phyloP scores from a whole-genome alignment of 306 rosid species.

The Prunus mongolica region DNA sequence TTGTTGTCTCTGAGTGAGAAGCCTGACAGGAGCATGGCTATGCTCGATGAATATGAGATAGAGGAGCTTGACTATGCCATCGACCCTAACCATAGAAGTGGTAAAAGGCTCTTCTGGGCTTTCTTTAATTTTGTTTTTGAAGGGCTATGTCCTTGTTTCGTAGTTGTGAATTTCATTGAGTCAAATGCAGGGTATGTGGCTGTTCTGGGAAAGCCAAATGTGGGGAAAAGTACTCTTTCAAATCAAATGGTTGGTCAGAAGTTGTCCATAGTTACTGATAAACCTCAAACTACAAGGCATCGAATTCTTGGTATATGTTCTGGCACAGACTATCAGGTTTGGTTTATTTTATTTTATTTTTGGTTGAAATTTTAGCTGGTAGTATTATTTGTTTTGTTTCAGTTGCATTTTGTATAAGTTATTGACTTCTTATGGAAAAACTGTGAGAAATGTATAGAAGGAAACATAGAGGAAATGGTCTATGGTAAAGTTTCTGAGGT shows the following conservation, averaged over 20 bases:
- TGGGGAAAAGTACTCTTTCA: slow-evolving; percentile 92
- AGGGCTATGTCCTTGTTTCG: not conserved
- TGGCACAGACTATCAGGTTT: slow-evolving; percentile 87
- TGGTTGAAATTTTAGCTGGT: not conserved
- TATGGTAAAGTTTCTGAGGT: not conserved
- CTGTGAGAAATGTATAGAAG: not conserved
- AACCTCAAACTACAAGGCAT: slow-evolving; percentile 96
- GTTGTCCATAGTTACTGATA: slow-evolving; percentile 90
- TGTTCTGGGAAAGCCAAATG: slow-evolving; percentile 91
- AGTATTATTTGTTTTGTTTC: slow-evolving; percentile 15
- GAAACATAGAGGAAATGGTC: not conserved
- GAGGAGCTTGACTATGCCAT: slow-evolving; percentile 55
- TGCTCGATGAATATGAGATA: slow-evolving; percentile 76
- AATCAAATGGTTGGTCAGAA: slow-evolving; percentile 95
- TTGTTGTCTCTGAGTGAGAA: slow-evolving; percentile 75
- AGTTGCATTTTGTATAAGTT: slow-evolving; percentile 1
- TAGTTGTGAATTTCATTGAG: slow-evolving; percentile 20
- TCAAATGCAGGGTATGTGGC: slow-evolving; percentile 79
- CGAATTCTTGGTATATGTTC: slow-evolving; percentile 95
- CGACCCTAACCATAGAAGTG: slow-evolving; percentile 71
- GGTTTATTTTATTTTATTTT: not conserved
- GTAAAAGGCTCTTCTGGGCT: slow-evolving; percentile 33
- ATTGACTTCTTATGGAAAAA: not conserved
- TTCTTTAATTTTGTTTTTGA: not conserved
- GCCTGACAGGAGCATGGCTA: slow-evolving; percentile 67